phyloP scores from a whole-genome alignment of 2,329 filamentous ascomycete genomes.

The Didymella arachidicola region DNA sequence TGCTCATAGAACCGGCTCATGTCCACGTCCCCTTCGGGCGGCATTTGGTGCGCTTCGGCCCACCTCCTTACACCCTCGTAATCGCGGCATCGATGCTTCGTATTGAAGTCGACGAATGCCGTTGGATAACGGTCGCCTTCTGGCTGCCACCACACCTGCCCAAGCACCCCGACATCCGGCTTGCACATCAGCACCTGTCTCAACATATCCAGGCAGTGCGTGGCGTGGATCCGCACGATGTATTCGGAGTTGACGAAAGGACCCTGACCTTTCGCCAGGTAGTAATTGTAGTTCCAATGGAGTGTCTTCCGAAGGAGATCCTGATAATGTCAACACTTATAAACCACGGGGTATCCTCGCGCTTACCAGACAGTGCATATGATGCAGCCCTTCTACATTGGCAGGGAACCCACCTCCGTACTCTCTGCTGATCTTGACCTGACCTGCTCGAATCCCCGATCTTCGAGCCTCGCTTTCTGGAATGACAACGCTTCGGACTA shows the following conservation, averaged over 20 bases:
- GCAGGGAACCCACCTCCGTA: slow-evolving; percentile 67
- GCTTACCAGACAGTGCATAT: slow-evolving; percentile 65
- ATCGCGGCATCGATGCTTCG: slow-evolving; percentile 65
- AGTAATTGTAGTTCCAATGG: slow-evolving; percentile 68
- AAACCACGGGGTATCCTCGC: neutral
- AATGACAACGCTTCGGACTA: slow-evolving; percentile 56
- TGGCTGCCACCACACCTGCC: slow-evolving; percentile 66
- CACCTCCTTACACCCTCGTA: slow-evolving; percentile 62
- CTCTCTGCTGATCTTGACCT: slow-evolving; percentile 63
- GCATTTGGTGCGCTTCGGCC: slow-evolving; percentile 63
- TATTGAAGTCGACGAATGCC: slow-evolving; percentile 70
- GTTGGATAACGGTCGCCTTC: slow-evolving; percentile 53
- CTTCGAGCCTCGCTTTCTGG: slow-evolving; percentile 57
- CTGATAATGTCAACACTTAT: slow-evolving; percentile 42
- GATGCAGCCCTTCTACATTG: slow-evolving; percentile 66
- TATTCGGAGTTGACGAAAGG: slow-evolving; percentile 65
- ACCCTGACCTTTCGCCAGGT: slow-evolving; percentile 58
- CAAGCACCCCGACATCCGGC: slow-evolving; percentile 66
- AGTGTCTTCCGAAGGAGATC: slow-evolving; percentile 66
- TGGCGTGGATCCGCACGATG: slow-evolving; percentile 63
- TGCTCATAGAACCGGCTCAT: slow-evolving; percentile 55
- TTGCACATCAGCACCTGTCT: slow-evolving; percentile 71
- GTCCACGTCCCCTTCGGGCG: slow-evolving; percentile 48
- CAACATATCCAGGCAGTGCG: slow-evolving; percentile 68
- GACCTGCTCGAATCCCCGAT: slow-evolving; percentile 61